phyloP scores from a whole-genome alignment of 805 yeast species.

The Kurtzmaniella fragi region DNA sequence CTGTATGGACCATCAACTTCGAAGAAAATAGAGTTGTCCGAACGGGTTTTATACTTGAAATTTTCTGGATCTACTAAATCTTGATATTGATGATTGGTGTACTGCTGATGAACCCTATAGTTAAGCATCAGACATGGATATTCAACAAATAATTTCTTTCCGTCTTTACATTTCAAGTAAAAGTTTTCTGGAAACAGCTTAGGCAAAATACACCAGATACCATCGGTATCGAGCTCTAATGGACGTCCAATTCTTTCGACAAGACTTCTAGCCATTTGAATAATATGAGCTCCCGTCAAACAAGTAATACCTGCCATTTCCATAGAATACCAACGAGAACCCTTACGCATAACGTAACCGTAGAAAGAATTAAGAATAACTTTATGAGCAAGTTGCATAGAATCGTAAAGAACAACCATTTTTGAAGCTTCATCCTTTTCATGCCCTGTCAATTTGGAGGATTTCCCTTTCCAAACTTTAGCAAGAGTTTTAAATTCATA shows the following conservation, averaged over 20 bases:
- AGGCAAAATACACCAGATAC: conserved; percentile 98
- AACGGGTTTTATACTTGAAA: conserved; percentile 65
- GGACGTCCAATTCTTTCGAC: conserved; percentile 95
- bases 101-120: conserved; percentile 82
- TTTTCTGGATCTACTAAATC: conserved; percentile 67
- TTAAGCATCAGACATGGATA: conserved; percentile 97
- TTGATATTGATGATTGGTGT: conserved; percentile 94
- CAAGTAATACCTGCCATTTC: conserved; percentile 99
- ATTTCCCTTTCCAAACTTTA: conserved; percentile 88
- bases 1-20: conserved; percentile 98
- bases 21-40: conserved; percentile 93
- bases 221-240: conserved; percentile 94
- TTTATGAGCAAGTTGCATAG: conserved; percentile 93
- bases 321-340: conserved; percentile 98
- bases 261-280: conserved; percentile 90
- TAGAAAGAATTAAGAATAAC: conserved; percentile 94
- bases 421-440: conserved; percentile 86
- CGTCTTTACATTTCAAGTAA: conserved; percentile 64
- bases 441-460: conserved; percentile 43
- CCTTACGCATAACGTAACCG: conserved; percentile 98
- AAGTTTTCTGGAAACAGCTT: conserved; percentile 88
- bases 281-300: conserved; percentile 94
- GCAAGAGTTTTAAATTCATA: conserved; percentile 93
- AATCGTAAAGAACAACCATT: conserved; percentile 90
- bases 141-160: conserved; percentile 71